Evolutionary conservation across 2,329 filamentous ascomycete species (phyloP).

Genomic region (Penicillium sp.): DNA sequence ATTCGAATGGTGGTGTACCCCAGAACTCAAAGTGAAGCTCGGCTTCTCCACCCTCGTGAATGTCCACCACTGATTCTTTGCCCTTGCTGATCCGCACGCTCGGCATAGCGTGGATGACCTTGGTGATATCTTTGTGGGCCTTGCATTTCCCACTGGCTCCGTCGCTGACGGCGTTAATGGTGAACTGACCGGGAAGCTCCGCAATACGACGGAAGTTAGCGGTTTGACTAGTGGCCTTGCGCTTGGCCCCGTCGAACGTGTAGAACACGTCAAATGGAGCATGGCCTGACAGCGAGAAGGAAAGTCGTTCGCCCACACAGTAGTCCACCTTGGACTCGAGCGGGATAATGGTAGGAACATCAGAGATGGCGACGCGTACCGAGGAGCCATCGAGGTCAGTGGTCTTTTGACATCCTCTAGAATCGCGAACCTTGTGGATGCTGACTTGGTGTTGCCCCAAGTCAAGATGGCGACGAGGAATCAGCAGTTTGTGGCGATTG

Average conservation of each 20-base stretch:
- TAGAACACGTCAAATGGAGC: conserved; percentile 93
- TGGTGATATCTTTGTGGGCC: conserved; percentile 72
- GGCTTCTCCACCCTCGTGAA: conserved; percentile 92
- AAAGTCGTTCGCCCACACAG: conserved; percentile 92
- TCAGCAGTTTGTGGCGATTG: conserved; percentile 72
- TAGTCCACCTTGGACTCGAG: conserved; percentile 82
- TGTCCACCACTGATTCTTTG: conserved; percentile 76
- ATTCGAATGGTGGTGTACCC: conserved; percentile 94
- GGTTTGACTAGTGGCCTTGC: conserved; percentile 68
- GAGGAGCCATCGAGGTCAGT: conserved; percentile 69
- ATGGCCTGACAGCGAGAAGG: conserved; percentile 85
- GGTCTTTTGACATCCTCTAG: conserved; percentile 78
- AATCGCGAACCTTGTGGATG: conserved; percentile 85
- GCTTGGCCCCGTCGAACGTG: conserved; percentile 73
- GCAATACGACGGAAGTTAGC: conserved; percentile 92
- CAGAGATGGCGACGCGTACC: conserved; percentile 88
- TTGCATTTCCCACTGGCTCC: conserved; percentile 79
- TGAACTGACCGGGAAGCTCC: conserved; percentile 84
- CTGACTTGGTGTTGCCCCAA: conserved; percentile 86
- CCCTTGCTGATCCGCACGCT: conserved; percentile 88
- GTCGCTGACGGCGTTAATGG: conserved; percentile 82
- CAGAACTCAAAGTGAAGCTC: conserved; percentile 94
- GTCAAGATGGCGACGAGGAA: conserved; percentile 79
- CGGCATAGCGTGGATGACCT: conserved; percentile 86
- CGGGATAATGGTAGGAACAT: conserved; percentile 86